Evolutionary conservation across 2,329 filamentous ascomycete species (phyloP), one percentile per base, ranked within the genome.

Genomic region (Nigrospora sphaerica): DNA sequence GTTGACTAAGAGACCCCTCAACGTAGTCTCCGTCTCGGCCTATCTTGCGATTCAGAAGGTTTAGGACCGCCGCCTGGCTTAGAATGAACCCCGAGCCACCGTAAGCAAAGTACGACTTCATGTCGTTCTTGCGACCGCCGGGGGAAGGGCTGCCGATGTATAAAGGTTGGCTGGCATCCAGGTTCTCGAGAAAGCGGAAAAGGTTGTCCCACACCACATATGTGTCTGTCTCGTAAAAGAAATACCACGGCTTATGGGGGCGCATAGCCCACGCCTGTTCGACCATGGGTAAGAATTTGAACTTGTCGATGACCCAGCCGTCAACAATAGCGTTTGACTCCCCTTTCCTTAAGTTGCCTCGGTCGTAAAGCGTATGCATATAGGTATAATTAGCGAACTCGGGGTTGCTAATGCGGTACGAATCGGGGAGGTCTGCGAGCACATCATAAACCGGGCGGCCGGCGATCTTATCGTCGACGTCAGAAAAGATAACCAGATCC

Each of bases 281-380:
- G n/a, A n/a, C n/a, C 69, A 77, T 75, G 36, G 76, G 74, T 28
- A 80, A 56, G 51, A 79, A 79, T 57, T 80, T 80, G 67, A 72
- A 80, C 55, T 75, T 75, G 59, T 80, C 76, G 40, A 79, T 64
- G 23, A 62, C 67, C 76, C 76, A 78, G 3, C 74, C 74, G 35
- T 59, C 63, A n/a, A n/a, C n/a, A 50, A 64, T 32, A 13, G 39
- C 28, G 6, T 17, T 32, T 17, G 39, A 32, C 12, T 42, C 39
- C 28, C 31, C 31, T 32, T 18, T 7, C 28, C 32, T n/a, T 12
- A 17, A 28, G 9, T 28, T 42, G 28, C 39, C 39, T n/a, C 33
- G 32, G 28, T 42, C 39, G 28, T 42, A 32, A 17, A 47, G 40
- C 16, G 41, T 23, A 19, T 38, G 47, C 52, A 75, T 68, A 37